phyloP scores from a whole-genome alignment of 2,329 filamentous ascomycete species.

The Dactylellina drechsleri region DNA sequence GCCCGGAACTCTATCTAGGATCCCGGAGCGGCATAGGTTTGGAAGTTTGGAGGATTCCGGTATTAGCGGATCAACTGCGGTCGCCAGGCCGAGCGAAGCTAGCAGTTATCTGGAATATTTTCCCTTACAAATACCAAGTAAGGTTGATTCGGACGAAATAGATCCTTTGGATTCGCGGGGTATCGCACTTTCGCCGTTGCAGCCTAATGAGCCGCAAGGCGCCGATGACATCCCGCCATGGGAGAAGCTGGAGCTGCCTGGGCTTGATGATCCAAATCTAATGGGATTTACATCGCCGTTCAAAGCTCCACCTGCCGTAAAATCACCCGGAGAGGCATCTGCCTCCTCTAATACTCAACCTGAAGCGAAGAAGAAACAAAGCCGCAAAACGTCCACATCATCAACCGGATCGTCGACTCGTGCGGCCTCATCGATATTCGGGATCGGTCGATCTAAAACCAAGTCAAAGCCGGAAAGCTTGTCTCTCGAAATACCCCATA shows the following conservation, averaged over 20 bases:
- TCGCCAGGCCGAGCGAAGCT: conserved; percentile 40
- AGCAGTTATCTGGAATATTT: conserved; percentile 46
- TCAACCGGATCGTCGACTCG: conserved; percentile 43
- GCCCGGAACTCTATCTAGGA: conserved; percentile 30
- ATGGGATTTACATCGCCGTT: conserved; percentile 41
- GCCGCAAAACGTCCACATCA: conserved; percentile 41
- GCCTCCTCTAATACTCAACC: background rate
- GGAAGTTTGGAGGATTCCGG: conserved; percentile 46
- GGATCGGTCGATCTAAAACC: conserved; percentile 35
- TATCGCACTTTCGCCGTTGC: conserved; percentile 5
- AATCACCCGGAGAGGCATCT: conserved; percentile 12
- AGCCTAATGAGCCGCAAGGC: conserved; percentile 14
- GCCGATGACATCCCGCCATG: conserved; percentile 37
- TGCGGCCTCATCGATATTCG: conserved; percentile 37
- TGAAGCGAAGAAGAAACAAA: conserved; percentile 32
- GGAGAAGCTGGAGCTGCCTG: conserved; percentile 51
- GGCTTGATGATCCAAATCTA: conserved; percentile 43
- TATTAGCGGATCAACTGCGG: conserved; percentile 44
- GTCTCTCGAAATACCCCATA: conserved; percentile 39
- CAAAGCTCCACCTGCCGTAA: conserved; percentile 9
- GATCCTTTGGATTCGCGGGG: conserved; percentile 40
- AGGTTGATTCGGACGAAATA: conserved; percentile 33
- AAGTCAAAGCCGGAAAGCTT: conserved; percentile 33
- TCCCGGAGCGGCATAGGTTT: conserved; percentile 23
- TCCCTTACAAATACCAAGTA: conserved; percentile 30